Evolutionary conservation across 495 filamentous ascomycete genomes (phyloP).

Genomic region (Neurospora sp.): DNA sequence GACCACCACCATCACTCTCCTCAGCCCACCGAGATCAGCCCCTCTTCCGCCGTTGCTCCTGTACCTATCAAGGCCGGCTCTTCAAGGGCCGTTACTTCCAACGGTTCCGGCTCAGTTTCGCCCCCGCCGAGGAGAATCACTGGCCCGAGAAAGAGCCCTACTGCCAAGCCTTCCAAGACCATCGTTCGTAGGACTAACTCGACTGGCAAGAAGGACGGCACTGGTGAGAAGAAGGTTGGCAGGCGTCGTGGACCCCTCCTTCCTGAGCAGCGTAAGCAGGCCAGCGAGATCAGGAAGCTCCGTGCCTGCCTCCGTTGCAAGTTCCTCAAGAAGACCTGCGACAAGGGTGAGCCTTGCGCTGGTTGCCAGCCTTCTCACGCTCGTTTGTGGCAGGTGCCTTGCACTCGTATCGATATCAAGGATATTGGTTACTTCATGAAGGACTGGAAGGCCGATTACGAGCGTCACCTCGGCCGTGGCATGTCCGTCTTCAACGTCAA

Average conservation of each 20-base stretch:
- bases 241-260: slow-evolving; percentile 76
- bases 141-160: slow-evolving; percentile 62
- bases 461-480: slow-evolving; percentile 74
- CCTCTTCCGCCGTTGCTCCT: slow-evolving; percentile 55
- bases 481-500: slow-evolving; percentile 91
- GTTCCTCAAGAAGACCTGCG: slow-evolving; percentile 95
- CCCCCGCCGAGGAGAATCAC: slow-evolving; percentile 54
- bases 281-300: slow-evolving; percentile 85
- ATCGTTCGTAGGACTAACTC: slow-evolving; percentile 63
- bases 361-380: slow-evolving; percentile 90
- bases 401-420: slow-evolving; percentile 93
- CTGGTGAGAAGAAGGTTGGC: slow-evolving; percentile 79
- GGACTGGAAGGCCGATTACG: slow-evolving; percentile 92
- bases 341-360: slow-evolving; percentile 87
- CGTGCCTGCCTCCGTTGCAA: slow-evolving; percentile 91
- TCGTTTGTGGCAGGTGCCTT: slow-evolving; percentile 88
- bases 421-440: slow-evolving; percentile 97
- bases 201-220: slow-evolving; percentile 60
- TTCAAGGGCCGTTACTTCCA: slow-evolving; percentile 43
- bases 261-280: slow-evolving; percentile 90
- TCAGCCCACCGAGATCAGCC: slow-evolving; percentile 45
- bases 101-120: slow-evolving; percentile 51
- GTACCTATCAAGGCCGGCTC: slow-evolving; percentile 58
- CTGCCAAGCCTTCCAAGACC: slow-evolving; percentile 68
- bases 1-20: slow-evolving; percentile 36